Conservation (phyloP, 352 stramenopile species). For the Globisporangium echinulatum region DNA sequence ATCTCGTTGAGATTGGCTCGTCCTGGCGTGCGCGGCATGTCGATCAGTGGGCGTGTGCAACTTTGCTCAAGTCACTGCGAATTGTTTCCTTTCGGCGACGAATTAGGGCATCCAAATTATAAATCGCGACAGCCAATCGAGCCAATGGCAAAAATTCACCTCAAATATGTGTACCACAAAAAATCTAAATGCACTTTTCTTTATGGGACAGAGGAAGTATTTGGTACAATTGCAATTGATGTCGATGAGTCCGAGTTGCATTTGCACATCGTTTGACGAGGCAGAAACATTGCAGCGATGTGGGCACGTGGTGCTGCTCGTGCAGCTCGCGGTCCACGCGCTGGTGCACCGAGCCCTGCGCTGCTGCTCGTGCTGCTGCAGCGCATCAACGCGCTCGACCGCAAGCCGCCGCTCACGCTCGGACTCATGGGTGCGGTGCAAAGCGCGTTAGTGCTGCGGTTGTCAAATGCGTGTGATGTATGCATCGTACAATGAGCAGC, state of each 20-base stretch:
- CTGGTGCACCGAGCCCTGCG: conserved; percentile 16
- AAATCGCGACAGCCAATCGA: background rate
- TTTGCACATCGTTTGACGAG: background rate
- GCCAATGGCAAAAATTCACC: too few species aligned
- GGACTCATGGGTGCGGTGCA: conserved; percentile 27
- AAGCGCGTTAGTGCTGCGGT: background rate
- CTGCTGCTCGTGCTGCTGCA: conserved; percentile 31
- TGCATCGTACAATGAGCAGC: background rate
- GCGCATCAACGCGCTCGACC: conserved; percentile 46
- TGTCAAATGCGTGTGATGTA: background rate
- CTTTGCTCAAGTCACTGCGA: too few species aligned
- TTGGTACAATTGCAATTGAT: too few species aligned
- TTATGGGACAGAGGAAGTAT: too few species aligned
- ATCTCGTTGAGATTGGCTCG: too few species aligned
- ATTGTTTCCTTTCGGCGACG: too few species aligned
- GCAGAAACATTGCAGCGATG: background rate
- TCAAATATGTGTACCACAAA: too few species aligned
- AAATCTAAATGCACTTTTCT: too few species aligned
- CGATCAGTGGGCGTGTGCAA: too few species aligned
- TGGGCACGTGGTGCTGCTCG: background rate
- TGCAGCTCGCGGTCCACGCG: background rate
- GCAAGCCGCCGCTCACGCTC: conserved; percentile 54
- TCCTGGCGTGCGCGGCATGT: too few species aligned
- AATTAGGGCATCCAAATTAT: background rate
- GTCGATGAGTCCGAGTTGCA: too few species aligned